Evolutionary conservation across 2,329 filamentous ascomycete genomes (phyloP), one percentile per base, ranked within the genome.

Genomic region (Mollisia scopiformis): DNA sequence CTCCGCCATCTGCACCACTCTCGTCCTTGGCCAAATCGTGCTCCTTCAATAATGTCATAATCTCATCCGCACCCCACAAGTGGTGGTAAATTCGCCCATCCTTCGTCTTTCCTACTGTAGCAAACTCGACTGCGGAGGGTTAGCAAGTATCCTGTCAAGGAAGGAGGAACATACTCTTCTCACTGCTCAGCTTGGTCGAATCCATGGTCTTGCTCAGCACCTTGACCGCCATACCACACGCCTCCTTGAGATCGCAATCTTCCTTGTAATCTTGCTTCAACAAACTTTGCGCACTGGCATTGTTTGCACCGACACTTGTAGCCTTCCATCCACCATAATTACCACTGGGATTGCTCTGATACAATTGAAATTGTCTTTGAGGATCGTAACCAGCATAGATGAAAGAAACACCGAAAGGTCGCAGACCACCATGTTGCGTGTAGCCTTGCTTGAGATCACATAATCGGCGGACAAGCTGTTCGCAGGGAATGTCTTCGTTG

Each of bases 181-280:
- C 95, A 75, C 93, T 97, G 82, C 93, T 97, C 75, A 99, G 80
- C 84, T 97, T 99, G 57, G 94, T 98, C 58, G 93, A 97, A 77
- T 99, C 95, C 96, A 99, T 99, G 6, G 95, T 99, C 88, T 99
- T 99, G 85, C 95, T 98, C 68, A 99, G 80, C 66, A 99, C 95
- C 85, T 99, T 99, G 76, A 99, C 95, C 11, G 95, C 95, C 84
- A 97, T 90, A 57, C 90, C 93, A 76, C 95, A 99, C 4, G 96
- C 95, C 81, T 99, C 95, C 81, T 97, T 92, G 74, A 99, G 78
- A 68, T 92, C 90, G 78, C 93, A 98, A 71, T 98, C 93, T 80
- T 99, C 95, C 84, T 98, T 97, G 82, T 99, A 99, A 78, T 99
- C 95, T 78, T 99, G 95, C 86, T 99, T 99, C 77, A 99, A 79